Base-by-base conservation (phyloP, 192 early-diverging fungal species). In the Coemansia sp. region DNA sequence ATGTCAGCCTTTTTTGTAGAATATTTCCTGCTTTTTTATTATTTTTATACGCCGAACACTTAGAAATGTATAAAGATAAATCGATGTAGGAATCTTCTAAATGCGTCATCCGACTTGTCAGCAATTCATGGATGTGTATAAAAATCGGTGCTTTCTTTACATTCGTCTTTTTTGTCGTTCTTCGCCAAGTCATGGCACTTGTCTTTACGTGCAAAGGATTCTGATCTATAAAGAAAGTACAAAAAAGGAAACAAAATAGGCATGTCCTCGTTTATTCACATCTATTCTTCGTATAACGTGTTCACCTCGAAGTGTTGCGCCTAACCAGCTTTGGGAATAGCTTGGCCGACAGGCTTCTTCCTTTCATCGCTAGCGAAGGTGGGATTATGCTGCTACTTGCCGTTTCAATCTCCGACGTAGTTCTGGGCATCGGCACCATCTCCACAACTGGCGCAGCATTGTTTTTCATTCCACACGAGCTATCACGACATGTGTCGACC, bases 1-100 rank as follows among this genome's bases (percentile, higher is more conserved):
- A 52, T 28, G 20, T 52, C 3, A 22, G 29, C 29, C n/a, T n/a
- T 52, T 54, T 31, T 55, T 55, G 14, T 20, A 40, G 34, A 20
- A 59, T 52, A 65, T 27, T 40, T 40, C 38, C 15, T 14, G 38
- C 38, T 40, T 14, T 40, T 40, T 40, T 19, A 3, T 59, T 59
- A 9, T 44, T 3, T 50, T 22, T 28, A 10, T 50, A 40, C 13
- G 2, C 15, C 7, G 38, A 14, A 13, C 13, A 40, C 7, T 13
- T 6, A 40, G 6, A 40, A 3, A 14, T 40, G 6, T 40, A 40
- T 14, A 40, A 40, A 13, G 38, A 4, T n/a, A n/a, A n/a, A n/a
- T n/a, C n/a, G n/a, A n/a, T 40, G 38, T 6, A 10, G 13, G 38
- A 14, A 40, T 34, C 4, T 34, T 34, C 33, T 34, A n/a, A n/a